Base-by-base conservation (phyloP, 768 basidiomycete genomes). In the Termitomyces sp. region DNA sequence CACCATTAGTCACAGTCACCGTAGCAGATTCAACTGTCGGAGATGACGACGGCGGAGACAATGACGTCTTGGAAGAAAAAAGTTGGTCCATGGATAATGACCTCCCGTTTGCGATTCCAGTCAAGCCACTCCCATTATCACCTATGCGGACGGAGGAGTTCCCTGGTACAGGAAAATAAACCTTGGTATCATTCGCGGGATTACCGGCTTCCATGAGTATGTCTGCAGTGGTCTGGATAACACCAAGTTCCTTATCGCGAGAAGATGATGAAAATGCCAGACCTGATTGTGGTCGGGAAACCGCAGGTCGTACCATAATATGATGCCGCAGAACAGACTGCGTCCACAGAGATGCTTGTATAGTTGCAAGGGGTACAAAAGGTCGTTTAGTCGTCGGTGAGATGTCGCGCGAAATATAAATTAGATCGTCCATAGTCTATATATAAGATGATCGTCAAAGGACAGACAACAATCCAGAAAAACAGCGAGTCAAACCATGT, bases 311-410 rank as follows among this genome's bases (percentile, higher is more conserved):
- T 21, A 74, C 66, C 1, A 76, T 83, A 24, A 90, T 79, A 30
- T 74, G 77, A 58, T 81, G 79, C 2, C 82, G 80, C 8, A 92
- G 71, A n/a, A 85, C 57, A 2, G 88, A 84, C 56, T 87, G 84
- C 26, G 73, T 75, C 93, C 93, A 98, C 59, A 87, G 84, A 1
- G 93, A 87, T 0, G 82, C 77, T 64, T 95, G 89, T 7, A 96
- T 68, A 7, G 84, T 73, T 2, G 76, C 63, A 34, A 87, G 71
- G 0, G 90, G 80, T 3, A 89, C 89, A 65, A 83, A 95, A 0
- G 84, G 79, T 15, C 75, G 76, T 3, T 80, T 77, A 0, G 88
- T 93, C 0, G 77, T 76, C 0, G 88, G 85, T 22, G 90, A 94
- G 35, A 83, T 72, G 62, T 96, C 90, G 52, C 77, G 75, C 12